A percentile compares a stretch with the other conserved stretches of the same genome.
phyloP scores from a whole-genome alignment of 768 basidiomycete species.

The Mrakia blollopis region DNA sequence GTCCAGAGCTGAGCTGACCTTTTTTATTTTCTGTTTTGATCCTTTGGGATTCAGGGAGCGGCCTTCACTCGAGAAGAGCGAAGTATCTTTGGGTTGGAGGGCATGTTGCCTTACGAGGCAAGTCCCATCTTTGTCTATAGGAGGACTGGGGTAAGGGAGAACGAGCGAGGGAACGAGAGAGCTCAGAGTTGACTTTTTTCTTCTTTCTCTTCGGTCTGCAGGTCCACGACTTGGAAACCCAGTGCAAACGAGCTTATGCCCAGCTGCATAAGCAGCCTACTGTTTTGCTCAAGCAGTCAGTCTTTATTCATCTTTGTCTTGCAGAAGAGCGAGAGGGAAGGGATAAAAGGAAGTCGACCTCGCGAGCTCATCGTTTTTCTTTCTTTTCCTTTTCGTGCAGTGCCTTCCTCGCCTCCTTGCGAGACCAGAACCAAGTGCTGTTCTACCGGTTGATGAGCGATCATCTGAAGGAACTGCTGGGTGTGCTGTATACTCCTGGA shows the following conservation, averaged over 20 bases:
- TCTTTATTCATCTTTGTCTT: not conserved
- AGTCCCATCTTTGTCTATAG: slow-evolving; percentile 25
- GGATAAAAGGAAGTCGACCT: not conserved
- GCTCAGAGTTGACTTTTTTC: not conserved
- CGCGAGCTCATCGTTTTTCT: not conserved
- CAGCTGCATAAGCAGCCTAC: slow-evolving; percentile 49
- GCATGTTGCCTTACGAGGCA: slow-evolving; percentile 47
- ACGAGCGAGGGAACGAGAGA: not conserved
- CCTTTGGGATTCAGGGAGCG: slow-evolving; percentile 53
- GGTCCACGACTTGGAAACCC: slow-evolving; percentile 41
- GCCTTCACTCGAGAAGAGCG: slow-evolving; percentile 67
- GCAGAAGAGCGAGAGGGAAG: not conserved
- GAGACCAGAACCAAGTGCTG: slow-evolving; percentile 72
- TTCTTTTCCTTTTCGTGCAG: not conserved
- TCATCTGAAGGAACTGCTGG: slow-evolving; percentile 60
- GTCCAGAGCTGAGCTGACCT: not conserved
- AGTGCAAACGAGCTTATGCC: slow-evolving; percentile 66
- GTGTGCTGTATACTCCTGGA: slow-evolving; percentile 62
- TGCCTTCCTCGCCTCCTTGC: slow-evolving; percentile 47
- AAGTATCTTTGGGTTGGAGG: slow-evolving; percentile 56
- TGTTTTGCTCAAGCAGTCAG: slow-evolving; percentile 32
- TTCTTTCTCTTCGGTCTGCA: not conserved
- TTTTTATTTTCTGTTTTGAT: no score
- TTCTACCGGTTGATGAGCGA: slow-evolving; percentile 64
- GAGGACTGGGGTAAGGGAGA: not conserved